Conservation (phyloP, 2,329 filamentous ascomycete species). For the Davidsoniella eucalypti region DNA sequence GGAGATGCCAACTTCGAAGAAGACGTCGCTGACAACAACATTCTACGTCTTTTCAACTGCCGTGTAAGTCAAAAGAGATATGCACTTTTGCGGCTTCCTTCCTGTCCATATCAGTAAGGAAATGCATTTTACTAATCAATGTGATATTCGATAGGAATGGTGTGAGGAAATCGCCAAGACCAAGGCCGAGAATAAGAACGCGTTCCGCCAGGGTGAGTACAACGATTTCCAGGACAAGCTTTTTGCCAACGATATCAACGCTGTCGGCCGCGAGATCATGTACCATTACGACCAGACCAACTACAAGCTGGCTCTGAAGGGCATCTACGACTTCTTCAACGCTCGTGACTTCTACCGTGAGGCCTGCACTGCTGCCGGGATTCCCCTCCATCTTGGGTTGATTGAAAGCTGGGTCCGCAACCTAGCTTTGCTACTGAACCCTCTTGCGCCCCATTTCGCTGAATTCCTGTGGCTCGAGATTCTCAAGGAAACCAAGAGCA, state of each 20-base stretch:
- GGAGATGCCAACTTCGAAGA: constrained; percentile 97
- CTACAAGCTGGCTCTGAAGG: constrained; percentile 45
- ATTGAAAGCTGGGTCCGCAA: constrained; percentile 69
- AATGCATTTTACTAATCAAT: background rate
- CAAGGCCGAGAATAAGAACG: constrained; percentile 29
- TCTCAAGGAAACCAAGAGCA: constrained; percentile 55
- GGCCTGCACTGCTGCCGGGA: constrained; percentile 54
- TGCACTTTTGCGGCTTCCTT: background rate
- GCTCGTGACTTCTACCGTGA: constrained; percentile 86
- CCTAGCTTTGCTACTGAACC: constrained; percentile 65
- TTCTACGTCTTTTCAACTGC: constrained; percentile 58
- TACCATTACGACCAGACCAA: constrained; percentile 64
- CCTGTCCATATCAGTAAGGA: background rate
- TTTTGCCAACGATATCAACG: constrained; percentile 87
- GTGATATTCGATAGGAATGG: constrained; percentile 57
- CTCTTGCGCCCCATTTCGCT: constrained; percentile 82
- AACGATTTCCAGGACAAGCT: constrained; percentile 72
- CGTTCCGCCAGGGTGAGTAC: constrained; percentile 57
- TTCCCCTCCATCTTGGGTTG: constrained; percentile 75
- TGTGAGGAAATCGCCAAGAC: constrained; percentile 71
- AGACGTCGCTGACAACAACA: constrained; percentile 78
- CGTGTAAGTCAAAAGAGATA: constrained; percentile 10
- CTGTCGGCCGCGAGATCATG: constrained; percentile 59
- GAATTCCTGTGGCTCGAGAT: constrained; percentile 93
- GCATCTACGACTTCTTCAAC: constrained; percentile 79